Evolutionary conservation across 202 grass and related monocot genomes (phyloP).

Genomic region (Brachypodium distachyon): DNA sequence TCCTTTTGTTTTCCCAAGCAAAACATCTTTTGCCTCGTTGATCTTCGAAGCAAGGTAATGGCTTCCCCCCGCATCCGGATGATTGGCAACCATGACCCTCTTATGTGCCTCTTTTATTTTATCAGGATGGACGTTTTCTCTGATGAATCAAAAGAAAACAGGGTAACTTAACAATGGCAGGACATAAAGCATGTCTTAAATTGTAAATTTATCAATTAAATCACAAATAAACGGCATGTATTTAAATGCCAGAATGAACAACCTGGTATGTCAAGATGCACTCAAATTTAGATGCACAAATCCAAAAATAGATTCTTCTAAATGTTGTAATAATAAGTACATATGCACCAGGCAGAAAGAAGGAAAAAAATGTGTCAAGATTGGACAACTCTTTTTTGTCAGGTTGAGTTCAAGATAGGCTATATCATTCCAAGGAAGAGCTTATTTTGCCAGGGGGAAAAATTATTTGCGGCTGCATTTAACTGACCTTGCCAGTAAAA

Average conservation of each 20-base stretch:
- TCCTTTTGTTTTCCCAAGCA: constrained; percentile 80
- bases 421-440: not conserved
- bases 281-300: not conserved
- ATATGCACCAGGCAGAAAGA: not conserved
- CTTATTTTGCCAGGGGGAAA: not conserved
- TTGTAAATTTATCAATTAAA: not conserved
- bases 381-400: not conserved
- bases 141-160: constrained; percentile 21
- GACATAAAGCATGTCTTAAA: not conserved
- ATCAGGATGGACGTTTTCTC: constrained; percentile 63
- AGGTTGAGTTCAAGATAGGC: not conserved
- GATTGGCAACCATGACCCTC: constrained; percentile 94
- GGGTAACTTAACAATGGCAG: not conserved
- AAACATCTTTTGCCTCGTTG: constrained; percentile 82
- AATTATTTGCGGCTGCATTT: not conserved
- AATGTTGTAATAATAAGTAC: not conserved
- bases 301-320: not conserved
- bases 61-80: constrained; percentile 84
- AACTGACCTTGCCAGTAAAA: not conserved
- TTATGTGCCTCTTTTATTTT: constrained; percentile 95
- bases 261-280: not conserved
- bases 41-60: constrained; percentile 96
- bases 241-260: not conserved
- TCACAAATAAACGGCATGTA: not conserved
- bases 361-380: not conserved